Evolutionary conservation across 495 filamentous ascomycete species (phyloP).

Genomic region (Chaetomium tenue): DNA sequence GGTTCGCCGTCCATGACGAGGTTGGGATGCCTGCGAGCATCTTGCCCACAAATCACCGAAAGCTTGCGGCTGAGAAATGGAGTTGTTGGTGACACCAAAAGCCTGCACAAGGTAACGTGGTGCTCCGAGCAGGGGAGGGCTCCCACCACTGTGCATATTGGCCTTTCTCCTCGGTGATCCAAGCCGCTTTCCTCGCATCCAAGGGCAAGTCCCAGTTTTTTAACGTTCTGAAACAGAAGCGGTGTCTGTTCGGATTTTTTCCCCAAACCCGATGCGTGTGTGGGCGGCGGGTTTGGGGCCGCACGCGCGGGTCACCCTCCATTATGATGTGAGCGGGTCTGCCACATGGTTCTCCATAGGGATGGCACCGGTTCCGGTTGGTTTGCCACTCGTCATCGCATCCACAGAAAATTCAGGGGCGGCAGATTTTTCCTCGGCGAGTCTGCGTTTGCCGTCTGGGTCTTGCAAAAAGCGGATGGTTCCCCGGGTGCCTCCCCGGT

Average conservation of each 20-base stretch:
- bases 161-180: too few relatives aligned
- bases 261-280: not conserved
- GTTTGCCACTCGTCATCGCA: not conserved
- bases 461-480: constrained; percentile 1
- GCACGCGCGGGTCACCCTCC: not conserved
- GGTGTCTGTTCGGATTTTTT: not conserved
- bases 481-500: not conserved
- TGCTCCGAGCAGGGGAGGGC: too few relatives aligned
- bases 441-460: not conserved
- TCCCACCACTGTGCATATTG: too few relatives aligned
- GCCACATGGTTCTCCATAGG: constrained; percentile 19
- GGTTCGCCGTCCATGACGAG: not conserved
- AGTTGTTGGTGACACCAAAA: too few relatives aligned
- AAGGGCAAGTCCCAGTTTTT: too few relatives aligned
- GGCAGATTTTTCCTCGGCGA: not conserved
- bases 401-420: not conserved
- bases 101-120: too few relatives aligned
- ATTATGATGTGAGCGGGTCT: constrained; percentile 11
- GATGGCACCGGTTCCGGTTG: constrained; percentile 23
- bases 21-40: not conserved
- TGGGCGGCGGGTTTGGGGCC: not conserved
- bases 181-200: too few relatives aligned
- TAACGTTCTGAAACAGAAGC: too few relatives aligned
- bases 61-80: too few relatives aligned
- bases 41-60: too few relatives aligned